Base-by-base conservation (phyloP, 345 rosid species). In the Citrus reticulata region DNA sequence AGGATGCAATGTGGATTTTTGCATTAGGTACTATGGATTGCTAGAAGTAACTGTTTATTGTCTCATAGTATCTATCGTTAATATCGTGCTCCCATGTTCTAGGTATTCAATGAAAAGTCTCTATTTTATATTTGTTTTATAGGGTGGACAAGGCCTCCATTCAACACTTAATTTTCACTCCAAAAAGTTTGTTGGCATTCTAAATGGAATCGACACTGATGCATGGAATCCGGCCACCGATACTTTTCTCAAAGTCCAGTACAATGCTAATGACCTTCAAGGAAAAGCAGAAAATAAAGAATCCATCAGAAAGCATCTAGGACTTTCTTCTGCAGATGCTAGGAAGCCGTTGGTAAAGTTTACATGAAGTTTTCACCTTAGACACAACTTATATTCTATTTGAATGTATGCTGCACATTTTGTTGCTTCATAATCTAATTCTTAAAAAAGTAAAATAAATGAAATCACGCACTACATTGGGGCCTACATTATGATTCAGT, bases 221-320 rank as follows among this genome's bases (percentile, higher is more conserved):
- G 86, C 91, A 63, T 96, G 99, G 99, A 93, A 96, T 89, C 99
- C 99, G 20, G 90, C 91, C n/a, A 83, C 92, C 0, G 99, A 93
- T 83, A 82, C 83, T 84, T 89, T 85, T 84, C 92, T 96, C 71
- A 80, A 91, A 87, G 91, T 91, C 55, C 98, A 92, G 82, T 96
- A 90, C 86, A 90, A 82, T 42, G 90, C 89, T 78, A 91, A 87
- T 81, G 95, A 96, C 86, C 87, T 93, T 76, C 93, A 87, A 79
- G 98, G 95, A 76, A 96, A 96, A 90, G 87, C 90, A 74, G 98
- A 92, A 88, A 96, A 91, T 84, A 93, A 93, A 83, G 46, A 57
- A 61, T 90, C 88, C 54, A 66, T 87, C 70, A 91, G 94, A 84
- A 93, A 83, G 84, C 88, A 84, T 76, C 91, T 96, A 14, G 94